Evolutionary conservation across 2,329 filamentous ascomycete species (phyloP), one percentile per base, ranked within the genome.

Genomic region (Alternaria incomplexa): DNA sequence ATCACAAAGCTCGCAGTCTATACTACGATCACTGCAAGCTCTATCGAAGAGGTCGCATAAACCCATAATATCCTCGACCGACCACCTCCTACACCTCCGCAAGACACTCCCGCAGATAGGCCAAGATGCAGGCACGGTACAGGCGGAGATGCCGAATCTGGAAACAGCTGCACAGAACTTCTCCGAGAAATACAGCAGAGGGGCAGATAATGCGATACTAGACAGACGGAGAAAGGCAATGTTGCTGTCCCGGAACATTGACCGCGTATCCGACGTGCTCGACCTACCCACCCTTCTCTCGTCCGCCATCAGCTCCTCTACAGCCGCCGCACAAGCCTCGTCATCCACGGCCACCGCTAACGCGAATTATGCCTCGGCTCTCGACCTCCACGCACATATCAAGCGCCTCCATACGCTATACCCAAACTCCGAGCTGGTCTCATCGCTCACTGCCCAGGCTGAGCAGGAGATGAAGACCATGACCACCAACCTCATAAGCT

Each of bases 361-460:
- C 10, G 88, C 89, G 63, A 96, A 93, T 70, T 97, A 97, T 82
- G 90, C 93, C 3, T 92, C 93, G 0, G 94, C 94, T 0, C 85
- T 99, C 32, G 96, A 99, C 79, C 85, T 99, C 3, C 91, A 97
- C 76, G 91, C 92, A n/a, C 96, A 98, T 77, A 96, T 97, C 76
- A 92, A 93, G 70, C 89, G 96, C 8, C 85, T 99, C 6, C 89
- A 93, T 64, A 88, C 89, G 0, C 84, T 98, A 26, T 97, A 97
- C 77, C 91, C 94, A 0, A 85, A 90, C 56, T 97, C 93, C 0
- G 83, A 87, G 0, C 83, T 98, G 46, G 87, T 98, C 25, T 85
- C 85, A 17, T 90, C 91, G 23, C 90, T 98, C 20, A 85, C 89
- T 10, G 77, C 82, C 3, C 93, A 97, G 77, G 92, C 95, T 10